A percentile compares a stretch with the other conserved stretches of the same genome.
phyloP scores from a whole-genome alignment of 495 filamentous ascomycete genomes.

The Trichodelitschia bisporula region DNA sequence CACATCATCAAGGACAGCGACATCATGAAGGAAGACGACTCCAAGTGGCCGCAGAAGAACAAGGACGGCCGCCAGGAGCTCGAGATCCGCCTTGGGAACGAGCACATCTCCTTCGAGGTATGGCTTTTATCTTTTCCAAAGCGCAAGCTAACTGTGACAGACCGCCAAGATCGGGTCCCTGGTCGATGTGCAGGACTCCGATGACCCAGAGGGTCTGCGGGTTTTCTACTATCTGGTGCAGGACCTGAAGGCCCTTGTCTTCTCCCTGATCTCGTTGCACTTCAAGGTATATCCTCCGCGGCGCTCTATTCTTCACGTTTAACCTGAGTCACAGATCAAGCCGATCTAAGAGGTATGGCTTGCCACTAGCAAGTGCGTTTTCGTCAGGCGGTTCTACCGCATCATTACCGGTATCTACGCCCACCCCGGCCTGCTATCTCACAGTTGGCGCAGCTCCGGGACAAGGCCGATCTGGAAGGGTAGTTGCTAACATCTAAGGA shows the following conservation, averaged over 20 bases:
- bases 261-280: slow-evolving; percentile 86
- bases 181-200: slow-evolving; percentile 86
- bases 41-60: slow-evolving; percentile 99
- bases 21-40: slow-evolving; percentile 98
- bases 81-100: slow-evolving; percentile 80
- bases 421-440: no score
- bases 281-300: slow-evolving; percentile 58
- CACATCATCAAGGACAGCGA: slow-evolving; percentile 93
- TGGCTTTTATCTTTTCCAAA: slow-evolving; percentile 1
- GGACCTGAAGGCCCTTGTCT: slow-evolving; percentile 89
- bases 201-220: slow-evolving; percentile 83
- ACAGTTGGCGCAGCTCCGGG: no score
- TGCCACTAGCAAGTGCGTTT: background rate
- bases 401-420: no score
- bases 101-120: slow-evolving; percentile 97
- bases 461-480: no score
- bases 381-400: background rate
- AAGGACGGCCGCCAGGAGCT: slow-evolving; percentile 96
- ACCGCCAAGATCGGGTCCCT: slow-evolving; percentile 97
- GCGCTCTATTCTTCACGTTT: no score
- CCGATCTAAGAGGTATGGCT: background rate
- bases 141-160: slow-evolving; percentile 19
- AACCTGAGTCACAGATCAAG: no score
- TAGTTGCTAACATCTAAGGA: no score
- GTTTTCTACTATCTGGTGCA: slow-evolving; percentile 99